Evolutionary conservation across 306 rosid genomes (phyloP).

Genomic region (Vicia villosa): DNA sequence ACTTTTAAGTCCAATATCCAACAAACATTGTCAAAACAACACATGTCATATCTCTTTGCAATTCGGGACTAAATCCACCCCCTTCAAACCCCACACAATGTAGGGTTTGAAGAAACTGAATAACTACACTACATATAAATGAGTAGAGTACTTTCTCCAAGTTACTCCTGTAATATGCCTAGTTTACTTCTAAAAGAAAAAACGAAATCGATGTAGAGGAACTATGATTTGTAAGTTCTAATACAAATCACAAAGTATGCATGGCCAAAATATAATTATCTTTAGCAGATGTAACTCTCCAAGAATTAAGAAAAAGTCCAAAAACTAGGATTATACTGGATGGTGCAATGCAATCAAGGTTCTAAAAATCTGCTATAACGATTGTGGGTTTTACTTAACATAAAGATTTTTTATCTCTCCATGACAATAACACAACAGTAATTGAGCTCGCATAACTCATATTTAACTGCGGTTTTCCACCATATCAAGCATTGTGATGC

Average conservation of each 20-base stretch:
- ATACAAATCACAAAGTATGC: background rate
- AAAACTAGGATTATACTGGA: background rate
- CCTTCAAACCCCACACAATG: too few species aligned
- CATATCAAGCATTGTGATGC: background rate
- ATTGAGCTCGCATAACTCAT: background rate
- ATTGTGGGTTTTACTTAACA: background rate
- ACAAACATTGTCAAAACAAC: background rate
- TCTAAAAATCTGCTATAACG: background rate
- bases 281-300: background rate
- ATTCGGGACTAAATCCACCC: too few species aligned
- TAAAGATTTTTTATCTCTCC: background rate
- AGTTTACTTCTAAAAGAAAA: background rate
- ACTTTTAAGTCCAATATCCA: background rate
- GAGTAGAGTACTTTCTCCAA: background rate
- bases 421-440: background rate
- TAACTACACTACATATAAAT: background rate
- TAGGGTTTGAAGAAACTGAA: constrained; percentile 11
- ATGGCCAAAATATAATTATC: constrained; percentile 6
- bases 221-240: constrained; percentile 2
- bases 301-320: background rate
- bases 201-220: background rate
- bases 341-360: too few species aligned
- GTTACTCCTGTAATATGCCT: background rate
- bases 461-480: background rate
- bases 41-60: too few species aligned